Base-by-base conservation (phyloP, 2,329 filamentous ascomycete genomes). In the Dactylellina drechsleri region DNA sequence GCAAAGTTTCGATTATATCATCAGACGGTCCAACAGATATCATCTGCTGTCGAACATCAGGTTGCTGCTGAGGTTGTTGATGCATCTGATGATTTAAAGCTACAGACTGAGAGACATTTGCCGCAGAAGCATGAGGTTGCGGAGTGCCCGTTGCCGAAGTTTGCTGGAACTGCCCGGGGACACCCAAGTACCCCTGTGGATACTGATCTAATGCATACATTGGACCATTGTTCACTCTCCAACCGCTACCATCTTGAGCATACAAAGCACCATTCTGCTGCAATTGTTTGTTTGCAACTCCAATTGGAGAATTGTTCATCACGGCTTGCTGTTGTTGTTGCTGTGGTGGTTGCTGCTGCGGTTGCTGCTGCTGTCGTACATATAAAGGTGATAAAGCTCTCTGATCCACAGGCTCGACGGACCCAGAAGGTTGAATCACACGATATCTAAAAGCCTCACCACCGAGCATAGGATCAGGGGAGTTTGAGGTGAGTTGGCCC, bases 381-480 rank as follows among this genome's bases (percentile, higher is more conserved):
- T 65, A 75, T 7, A 75, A 15, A 36, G 71, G 71, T 4, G 71
- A 75, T n/a, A 75, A 53, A 1, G 71, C n/a, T 31, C 71, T 58
- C 43, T 75, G 71, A 20, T 53, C 64, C 23, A 67, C 64, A 4
- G 58, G 71, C 7, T 75, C 71, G 4, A 52, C 53, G 26, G 43
- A 40, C 5, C 64, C 53, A 68, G 61, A 56, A 13, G 64, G 15
- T 16, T 64, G 58, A 6, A 75, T 65, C n/a, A 64, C 58, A 54
- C 71, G 71, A 20, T 68, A 75, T 47, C 71, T 61, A 56, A 68
- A 75, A n/a, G 40, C 53, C 36, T 75, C 71, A 57, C 64, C 59
- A 53, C 64, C 71, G 41, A 75, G 53, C 64, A 75, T 75, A n/a
- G 71, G 71, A 23, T 75, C 71, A 15, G 71, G 71, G 7, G 71